phyloP scores from a whole-genome alignment of 2,329 filamentous ascomycete species.

The Talaromyces sp. region DNA sequence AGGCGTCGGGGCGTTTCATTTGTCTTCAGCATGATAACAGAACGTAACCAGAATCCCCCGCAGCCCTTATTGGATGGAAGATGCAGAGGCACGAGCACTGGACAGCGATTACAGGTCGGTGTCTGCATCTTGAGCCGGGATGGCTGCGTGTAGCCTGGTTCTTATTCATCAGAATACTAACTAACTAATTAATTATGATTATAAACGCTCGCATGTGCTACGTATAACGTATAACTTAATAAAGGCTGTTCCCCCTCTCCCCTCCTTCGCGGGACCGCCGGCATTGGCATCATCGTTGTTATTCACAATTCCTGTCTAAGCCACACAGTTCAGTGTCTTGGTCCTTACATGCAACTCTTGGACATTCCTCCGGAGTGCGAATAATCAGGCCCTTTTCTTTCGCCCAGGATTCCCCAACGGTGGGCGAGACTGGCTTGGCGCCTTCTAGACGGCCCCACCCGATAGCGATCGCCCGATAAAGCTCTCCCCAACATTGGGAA shows the following conservation, averaged over 20 bases:
- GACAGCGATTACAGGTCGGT: neutral
- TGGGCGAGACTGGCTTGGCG: neutral
- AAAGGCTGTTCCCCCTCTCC: neutral
- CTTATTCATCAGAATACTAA: neutral
- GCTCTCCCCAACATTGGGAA: conserved; percentile 4
- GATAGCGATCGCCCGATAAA: conserved; percentile 1
- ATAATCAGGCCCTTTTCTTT: neutral
- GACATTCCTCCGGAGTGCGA: neutral
- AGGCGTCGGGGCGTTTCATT: neutral
- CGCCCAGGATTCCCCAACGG: neutral
- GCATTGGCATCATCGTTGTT: neutral
- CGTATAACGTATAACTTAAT: too few species aligned
- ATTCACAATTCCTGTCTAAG: neutral
- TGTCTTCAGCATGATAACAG: neutral
- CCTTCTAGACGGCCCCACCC: neutral
- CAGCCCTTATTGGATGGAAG: neutral
- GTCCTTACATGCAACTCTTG: too few species aligned
- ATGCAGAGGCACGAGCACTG: neutral
- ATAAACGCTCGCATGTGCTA: neutral
- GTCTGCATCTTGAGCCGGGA: neutral
- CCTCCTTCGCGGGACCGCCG: neutral
- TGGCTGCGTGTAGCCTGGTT: neutral
- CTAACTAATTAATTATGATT: too few species aligned
- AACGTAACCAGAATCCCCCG: neutral
- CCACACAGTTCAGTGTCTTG: neutral